phyloP scores from a whole-genome alignment of 176 grass and related monocot species.

The Eragrostis curvula region DNA sequence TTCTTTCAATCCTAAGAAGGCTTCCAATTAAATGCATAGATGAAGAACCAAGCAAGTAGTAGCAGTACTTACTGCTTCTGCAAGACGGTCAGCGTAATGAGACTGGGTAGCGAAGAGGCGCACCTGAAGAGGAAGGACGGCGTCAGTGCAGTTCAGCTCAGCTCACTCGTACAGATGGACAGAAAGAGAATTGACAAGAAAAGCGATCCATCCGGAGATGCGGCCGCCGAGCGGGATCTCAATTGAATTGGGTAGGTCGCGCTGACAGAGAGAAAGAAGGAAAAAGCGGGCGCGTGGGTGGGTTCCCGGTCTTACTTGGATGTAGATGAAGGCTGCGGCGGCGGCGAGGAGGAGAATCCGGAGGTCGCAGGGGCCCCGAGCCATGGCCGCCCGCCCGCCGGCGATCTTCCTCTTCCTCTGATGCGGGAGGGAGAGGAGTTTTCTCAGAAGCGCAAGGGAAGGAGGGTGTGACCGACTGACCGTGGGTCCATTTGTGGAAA shows the following conservation, averaged over 20 bases:
- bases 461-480: not conserved
- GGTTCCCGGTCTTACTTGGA: slow-evolving; percentile 56
- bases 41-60: not conserved
- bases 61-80: slow-evolving; percentile 58
- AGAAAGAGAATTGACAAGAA: not conserved
- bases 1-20: not conserved
- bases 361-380: slow-evolving; percentile 55
- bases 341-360: slow-evolving; percentile 72
- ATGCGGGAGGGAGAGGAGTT: not conserved
- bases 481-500: not conserved
- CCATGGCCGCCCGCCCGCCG: slow-evolving; percentile 46
- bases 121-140: slow-evolving; percentile 46
- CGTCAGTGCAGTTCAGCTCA: not conserved
- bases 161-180: not conserved
- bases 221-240: not conserved
- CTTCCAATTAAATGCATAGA: not conserved
- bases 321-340: slow-evolving; percentile 81
- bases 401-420: not conserved
- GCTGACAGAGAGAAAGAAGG: not conserved
- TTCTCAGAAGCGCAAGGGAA: not conserved
- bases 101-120: slow-evolving; percentile 85
- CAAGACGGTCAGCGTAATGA: slow-evolving; percentile 73
- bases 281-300: not conserved
- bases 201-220: not conserved
- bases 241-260: not conserved